phyloP scores from a whole-genome alignment of 2,329 filamentous ascomycete species.

The Cyanodermella asteris region DNA sequence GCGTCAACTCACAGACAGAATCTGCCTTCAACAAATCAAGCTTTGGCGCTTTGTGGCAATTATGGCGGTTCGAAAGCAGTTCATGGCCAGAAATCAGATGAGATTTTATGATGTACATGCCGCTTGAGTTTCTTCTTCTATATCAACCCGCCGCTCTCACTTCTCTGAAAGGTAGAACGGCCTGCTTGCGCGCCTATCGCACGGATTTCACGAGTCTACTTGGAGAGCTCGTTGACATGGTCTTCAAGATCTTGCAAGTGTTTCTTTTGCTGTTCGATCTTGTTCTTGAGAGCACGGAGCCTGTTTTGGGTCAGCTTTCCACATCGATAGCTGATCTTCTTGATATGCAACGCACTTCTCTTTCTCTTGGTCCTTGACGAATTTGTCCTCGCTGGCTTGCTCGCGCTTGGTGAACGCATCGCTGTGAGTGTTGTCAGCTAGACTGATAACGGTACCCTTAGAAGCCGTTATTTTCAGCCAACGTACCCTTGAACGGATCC shows the following conservation, averaged over 20 bases:
- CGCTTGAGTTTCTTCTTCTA: too few relatives aligned
- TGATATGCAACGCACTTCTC: constrained; percentile 39
- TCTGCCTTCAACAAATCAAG: too few relatives aligned
- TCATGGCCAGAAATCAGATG: too few relatives aligned
- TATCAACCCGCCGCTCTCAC: too few relatives aligned
- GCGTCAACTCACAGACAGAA: too few relatives aligned
- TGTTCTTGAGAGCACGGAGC: constrained; percentile 46
- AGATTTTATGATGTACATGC: too few relatives aligned
- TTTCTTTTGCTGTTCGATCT: constrained; percentile 52
- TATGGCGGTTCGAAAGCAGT: too few relatives aligned
- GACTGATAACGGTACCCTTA: constrained; percentile 6
- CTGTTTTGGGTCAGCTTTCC: background rate
- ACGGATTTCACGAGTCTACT: too few relatives aligned
- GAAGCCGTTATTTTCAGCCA: constrained; percentile 2
- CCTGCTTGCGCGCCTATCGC: too few relatives aligned
- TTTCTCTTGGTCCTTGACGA: constrained; percentile 70
- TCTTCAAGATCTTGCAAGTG: constrained; percentile 69
- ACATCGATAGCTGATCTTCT: background rate
- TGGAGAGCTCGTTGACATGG: too few relatives aligned
- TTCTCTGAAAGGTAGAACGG: too few relatives aligned
- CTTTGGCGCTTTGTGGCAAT: too few relatives aligned
- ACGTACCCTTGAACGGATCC: constrained; percentile 17
- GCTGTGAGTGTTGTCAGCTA: constrained; percentile 24
- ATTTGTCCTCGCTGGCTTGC: constrained; percentile 62
- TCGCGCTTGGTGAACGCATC: constrained; percentile 89